Evolutionary conservation across 1,284 basidiomycete species (phyloP), one percentile per base, ranked within the genome.

Genomic region (Irpex lacteus): DNA sequence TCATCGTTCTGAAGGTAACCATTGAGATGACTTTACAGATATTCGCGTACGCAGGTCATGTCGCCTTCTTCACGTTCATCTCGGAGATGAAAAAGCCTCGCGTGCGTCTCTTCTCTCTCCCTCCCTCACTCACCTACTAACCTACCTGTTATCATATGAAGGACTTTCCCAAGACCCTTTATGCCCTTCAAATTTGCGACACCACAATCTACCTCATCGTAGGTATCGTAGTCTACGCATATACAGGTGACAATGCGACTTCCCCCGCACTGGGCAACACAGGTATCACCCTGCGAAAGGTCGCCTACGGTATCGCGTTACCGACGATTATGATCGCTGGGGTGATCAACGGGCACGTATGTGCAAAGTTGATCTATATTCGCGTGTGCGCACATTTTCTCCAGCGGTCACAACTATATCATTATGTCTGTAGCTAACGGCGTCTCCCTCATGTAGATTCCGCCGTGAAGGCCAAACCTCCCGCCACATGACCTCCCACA

Each of bases 41-140:
- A 44, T 85, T 85, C 68, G 78, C 83, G 3, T 85, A 85, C 69
- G 81, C 83, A 57, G 83, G 82, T 80, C 74, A 75, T 54, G 73
- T 72, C 36, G 78, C 78, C 70, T 84, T 85, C 73, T 85, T 85
- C 69, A 81, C 85, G 8, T 74, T 85, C 56, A 84, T 85, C 60
- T 82, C 84, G 15, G 84, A 86, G 69, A 85, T 85, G 85, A 74
- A 74, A 60, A 68, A 70, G 55, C 84, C 84, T 2, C 70, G 78
- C 67, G 82, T 71, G 47, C 2, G 67, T 64, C 32, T 1, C 5
- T 4, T 11, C n/a, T 36, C 36, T 13, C 37, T 49, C 18, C 18
- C 19, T 40, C 13, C 19, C 3, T 8, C 18, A 36, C 2, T 18
- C 15, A 2, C 11, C 37, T n/a, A 36, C 13, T 5, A 1, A 34